Evolutionary conservation across 345 rosid species (phyloP).

Genomic region (Laguncularia racemosa): DNA sequence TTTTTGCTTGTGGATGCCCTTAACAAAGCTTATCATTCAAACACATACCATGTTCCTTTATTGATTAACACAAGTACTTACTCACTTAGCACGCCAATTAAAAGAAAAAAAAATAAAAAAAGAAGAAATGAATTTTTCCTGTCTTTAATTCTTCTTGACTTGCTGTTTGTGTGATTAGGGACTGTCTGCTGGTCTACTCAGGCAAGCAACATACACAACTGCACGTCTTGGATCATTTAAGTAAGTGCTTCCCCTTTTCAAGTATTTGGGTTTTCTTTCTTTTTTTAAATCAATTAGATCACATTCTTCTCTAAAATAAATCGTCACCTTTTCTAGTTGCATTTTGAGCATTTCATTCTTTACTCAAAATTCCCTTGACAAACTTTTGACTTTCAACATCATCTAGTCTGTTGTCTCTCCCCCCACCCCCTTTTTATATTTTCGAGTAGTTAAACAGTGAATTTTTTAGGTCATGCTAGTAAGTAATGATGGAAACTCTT

Average conservation of each 20-base stretch:
- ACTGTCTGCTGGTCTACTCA: constrained; percentile 87
- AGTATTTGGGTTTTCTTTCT: constrained; percentile 2
- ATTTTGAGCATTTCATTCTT: not conserved
- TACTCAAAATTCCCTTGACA: not conserved
- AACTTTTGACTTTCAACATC: constrained; percentile 24
- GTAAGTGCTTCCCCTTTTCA: constrained; percentile 31
- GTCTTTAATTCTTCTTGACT: not conserved
- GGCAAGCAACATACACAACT: constrained; percentile 99
- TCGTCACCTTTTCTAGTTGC: not conserved
- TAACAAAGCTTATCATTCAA: too few relatives aligned
- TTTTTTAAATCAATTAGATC: not conserved
- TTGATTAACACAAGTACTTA: too few relatives aligned
- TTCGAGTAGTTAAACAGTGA: too few relatives aligned
- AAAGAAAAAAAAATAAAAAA: too few relatives aligned
- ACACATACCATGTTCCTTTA: too few relatives aligned
- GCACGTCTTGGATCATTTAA: constrained; percentile 96
- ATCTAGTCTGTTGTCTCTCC: constrained; percentile 19
- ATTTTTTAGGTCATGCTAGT: too few relatives aligned
- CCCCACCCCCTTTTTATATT: too few relatives aligned
- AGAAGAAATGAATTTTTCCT: not conserved
- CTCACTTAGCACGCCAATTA: too few relatives aligned
- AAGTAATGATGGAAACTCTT: too few relatives aligned
- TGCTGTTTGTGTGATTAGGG: constrained; percentile 43
- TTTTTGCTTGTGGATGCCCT: too few relatives aligned
- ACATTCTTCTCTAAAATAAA: not conserved